Evolutionary conservation across 257 asterid species (phyloP), one percentile per base, ranked within the genome.

Genomic region (Solanum raphanifolium): DNA sequence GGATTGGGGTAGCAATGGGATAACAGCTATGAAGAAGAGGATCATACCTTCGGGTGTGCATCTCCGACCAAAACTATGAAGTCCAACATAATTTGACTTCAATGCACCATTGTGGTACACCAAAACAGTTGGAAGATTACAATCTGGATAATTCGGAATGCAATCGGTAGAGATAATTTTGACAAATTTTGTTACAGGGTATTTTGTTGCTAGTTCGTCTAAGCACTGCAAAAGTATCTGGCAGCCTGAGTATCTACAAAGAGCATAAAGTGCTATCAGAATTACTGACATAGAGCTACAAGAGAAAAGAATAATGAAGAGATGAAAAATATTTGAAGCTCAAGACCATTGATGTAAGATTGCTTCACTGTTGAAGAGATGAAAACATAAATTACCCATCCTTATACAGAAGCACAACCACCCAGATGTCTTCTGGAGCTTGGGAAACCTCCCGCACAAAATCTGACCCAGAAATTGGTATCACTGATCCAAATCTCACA

Each of bases 381-480:
- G 25, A 32, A 35, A 85, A 83, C 69, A 72, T 4, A 43, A 79
- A 75, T 88, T 92, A 95, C 98, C 99, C 98, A 87, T 97, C 99
- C 89, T 97, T 97, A 88, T 92, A 97, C 85, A 97, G 92, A 83
- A 95, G 27, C 87, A 94, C 98, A 4, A 96, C 98, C 11, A 97
- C 99, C 99, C 98, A 97, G 75, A 96, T 92, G 66, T 97, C 99
- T 83, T 90, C 92, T 21, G 99, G 98, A 88, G 99, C 99, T 88
- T 97, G 99, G 60, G 99, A 97, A 87, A 97, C 99, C 89, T 97
- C 98, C 35, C 98, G 98, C 81, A 97, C 96, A 88, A 97, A 97
- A 92, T 97, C 99, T 4, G 99, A 95, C 74, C 99, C 99, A 6
- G 99, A 94, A 76, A 97, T 97, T 18, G 96, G 99, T 84, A 93